A percentile compares a stretch with the other conserved stretches of the same genome.
Evolutionary conservation across 2,329 filamentous ascomycete species (phyloP).

Genomic region (Aspergillus awamori): DNA sequence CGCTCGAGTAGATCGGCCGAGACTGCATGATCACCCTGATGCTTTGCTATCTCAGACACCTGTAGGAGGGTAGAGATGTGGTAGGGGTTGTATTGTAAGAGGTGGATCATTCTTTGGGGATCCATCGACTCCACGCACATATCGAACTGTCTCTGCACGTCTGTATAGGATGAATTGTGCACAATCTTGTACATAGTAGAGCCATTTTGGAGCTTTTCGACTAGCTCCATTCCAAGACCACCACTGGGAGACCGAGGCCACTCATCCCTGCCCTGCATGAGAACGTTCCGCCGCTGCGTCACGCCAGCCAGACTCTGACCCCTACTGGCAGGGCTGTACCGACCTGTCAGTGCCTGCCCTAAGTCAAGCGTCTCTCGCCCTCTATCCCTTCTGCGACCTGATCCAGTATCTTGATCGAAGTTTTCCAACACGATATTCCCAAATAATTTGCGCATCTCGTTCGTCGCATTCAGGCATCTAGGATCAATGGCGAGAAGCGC

Average conservation of each 20-base stretch:
- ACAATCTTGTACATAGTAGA: constrained; percentile 75
- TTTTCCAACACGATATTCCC: constrained; percentile 65
- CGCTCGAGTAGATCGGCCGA: constrained; percentile 87
- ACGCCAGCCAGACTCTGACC: constrained; percentile 69
- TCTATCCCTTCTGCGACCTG: constrained; percentile 59
- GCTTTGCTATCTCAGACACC: constrained; percentile 87
- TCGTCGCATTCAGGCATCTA: constrained; percentile 77
- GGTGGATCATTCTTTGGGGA: constrained; percentile 76
- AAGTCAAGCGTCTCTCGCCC: constrained; percentile 52
- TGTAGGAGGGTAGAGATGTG: constrained; percentile 93
- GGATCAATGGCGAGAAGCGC: constrained; percentile 65
- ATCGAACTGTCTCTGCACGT: constrained; percentile 75
- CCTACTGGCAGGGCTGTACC: constrained; percentile 57
- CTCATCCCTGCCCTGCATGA: constrained; percentile 82
- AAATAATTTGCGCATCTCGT: constrained; percentile 84
- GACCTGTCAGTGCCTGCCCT: constrained; percentile 58
- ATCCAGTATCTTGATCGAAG: constrained; percentile 52
- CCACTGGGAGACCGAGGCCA: constrained; percentile 81
- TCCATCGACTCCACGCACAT: constrained; percentile 80
- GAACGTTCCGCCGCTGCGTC: constrained; percentile 75
- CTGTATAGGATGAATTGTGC: constrained; percentile 74
- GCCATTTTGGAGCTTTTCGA: constrained; percentile 58
- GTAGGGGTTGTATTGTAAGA: constrained; percentile 77
- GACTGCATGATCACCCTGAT: constrained; percentile 84
- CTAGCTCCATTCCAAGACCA: constrained; percentile 79